Base-by-base conservation (phyloP, 1,139 yeast genomes). In the Diutina sp. region DNA sequence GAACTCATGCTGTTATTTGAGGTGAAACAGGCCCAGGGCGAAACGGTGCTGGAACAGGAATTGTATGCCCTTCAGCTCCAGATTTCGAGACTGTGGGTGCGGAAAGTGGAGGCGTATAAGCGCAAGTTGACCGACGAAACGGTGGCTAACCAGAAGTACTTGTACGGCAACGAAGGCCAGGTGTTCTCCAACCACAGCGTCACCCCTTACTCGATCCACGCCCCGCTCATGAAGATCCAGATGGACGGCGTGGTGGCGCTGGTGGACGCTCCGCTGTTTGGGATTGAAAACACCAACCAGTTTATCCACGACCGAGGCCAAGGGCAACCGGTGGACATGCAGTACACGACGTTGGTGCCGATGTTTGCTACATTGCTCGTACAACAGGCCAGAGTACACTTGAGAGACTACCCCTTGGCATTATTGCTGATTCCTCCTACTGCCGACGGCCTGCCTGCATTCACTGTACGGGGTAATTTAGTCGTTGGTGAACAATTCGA, bases 281-380 rank as follows among this genome's bases (percentile, higher is more conserved):
- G 79, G 1, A 62, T 79, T 5, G 74, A 72, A 1, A 72, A 79
- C 5, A 67, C 88, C 18, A 78, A 88, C 0, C 71, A 82, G 32
- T 90, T 84, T 65, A 67, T 91, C 41, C 70, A 84, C 64, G 78
- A 82, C 21, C 74, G 86, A 18, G 98, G 98, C 5, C 91, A 90
- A 66, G 95, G 95, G 0, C 79, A 86, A 30, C 97, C 98, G 0
- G 66, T 68, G 57, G 87, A 85, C 60, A 82, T 91, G 0, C 66
- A 73, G 56, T 91, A 84, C 66, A 83, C 95, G 0, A 72, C 87
- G 25, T 67, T 87, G 65, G 65, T 90, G 1, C 98, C 98, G 0
- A 65, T 84, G 57, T 74, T 71, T 66, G 57, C 83, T 28, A 73
- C 77, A 41, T 66, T 85, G 57, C 69, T 69, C 11, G 68, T 84